These are phyloP conservation scores for Didymella pomorum DNA, from an alignment of 2,329 filamentous ascomycete species.

Conservation along the genomic window DNA sequence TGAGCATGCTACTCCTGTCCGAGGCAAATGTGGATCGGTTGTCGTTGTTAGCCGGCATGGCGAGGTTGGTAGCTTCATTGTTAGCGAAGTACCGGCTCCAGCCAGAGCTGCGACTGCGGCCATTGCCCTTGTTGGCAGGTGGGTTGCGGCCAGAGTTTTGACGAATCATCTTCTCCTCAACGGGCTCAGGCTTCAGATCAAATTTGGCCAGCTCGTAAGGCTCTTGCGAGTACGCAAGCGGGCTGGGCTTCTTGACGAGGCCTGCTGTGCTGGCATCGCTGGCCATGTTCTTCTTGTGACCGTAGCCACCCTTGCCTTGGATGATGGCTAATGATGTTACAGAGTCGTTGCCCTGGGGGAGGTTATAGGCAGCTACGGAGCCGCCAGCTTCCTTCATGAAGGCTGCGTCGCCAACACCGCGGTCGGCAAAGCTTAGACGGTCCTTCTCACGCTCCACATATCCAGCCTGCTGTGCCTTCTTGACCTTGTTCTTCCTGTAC, in stretches of 20 bases:
- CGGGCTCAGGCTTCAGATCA: conserved; percentile 49
- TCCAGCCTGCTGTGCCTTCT: conserved; percentile 68
- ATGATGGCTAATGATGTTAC: conserved; percentile 58
- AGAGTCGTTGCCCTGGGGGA: conserved; percentile 47
- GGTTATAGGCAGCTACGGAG: conserved; percentile 47
- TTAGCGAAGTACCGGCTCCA: conserved; percentile 83
- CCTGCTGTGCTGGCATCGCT: conserved; percentile 69
- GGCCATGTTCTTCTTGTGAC: conserved; percentile 59
- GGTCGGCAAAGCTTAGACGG: conserved; percentile 60
- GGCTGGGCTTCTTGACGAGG: conserved; percentile 64
- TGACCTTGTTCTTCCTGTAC: conserved; percentile 66
- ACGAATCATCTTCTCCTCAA: conserved; percentile 43
- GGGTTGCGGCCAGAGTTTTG: conserved; percentile 47
- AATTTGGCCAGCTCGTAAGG: conserved; percentile 57
- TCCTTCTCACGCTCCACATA: conserved; percentile 50
- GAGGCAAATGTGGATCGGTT: conserved; percentile 54
- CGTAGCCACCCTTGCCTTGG: conserved; percentile 62
- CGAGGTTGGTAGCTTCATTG: conserved; percentile 64
- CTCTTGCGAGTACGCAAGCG: conserved; percentile 50
- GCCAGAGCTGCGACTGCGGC: conserved; percentile 66
- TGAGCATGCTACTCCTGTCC: conserved; percentile 50
- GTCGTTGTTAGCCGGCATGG: conserved; percentile 69
- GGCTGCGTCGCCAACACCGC: conserved; percentile 59
- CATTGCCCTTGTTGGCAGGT: conserved; percentile 28
- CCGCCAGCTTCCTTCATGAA: conserved; percentile 62